Evolutionary conservation across 108 stramenopile species (phyloP).

Genomic region (Fragilaria radians): DNA sequence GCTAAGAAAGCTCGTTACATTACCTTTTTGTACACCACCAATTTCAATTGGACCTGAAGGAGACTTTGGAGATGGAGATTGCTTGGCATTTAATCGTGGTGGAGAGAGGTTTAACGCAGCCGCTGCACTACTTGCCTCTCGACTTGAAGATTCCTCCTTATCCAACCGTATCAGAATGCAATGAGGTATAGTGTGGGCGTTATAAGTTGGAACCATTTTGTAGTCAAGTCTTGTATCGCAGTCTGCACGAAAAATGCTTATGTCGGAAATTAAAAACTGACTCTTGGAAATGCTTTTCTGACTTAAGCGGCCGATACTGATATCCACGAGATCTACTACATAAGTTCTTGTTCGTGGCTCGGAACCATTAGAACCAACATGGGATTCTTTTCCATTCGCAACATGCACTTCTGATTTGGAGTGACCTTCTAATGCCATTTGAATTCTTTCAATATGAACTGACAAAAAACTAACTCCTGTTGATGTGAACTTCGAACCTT

Average conservation of each 20-base stretch:
- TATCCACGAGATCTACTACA: conserved; percentile 35
- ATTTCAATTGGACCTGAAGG: background rate
- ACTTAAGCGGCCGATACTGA: background rate
- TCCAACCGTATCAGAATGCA: background rate
- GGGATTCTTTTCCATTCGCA: background rate
- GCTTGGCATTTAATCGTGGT: background rate
- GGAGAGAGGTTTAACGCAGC: background rate
- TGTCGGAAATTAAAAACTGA: background rate
- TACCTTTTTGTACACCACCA: conserved; percentile 2
- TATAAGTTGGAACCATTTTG: background rate
- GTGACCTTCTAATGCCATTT: conserved; percentile 68
- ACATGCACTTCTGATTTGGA: conserved; percentile 37
- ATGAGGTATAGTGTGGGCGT: too few relatives aligned
- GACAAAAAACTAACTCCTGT: conserved; percentile 2
- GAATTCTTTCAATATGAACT: conserved; percentile 46
- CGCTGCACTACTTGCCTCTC: background rate
- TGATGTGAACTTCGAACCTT: background rate
- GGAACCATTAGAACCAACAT: background rate
- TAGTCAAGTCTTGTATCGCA: background rate
- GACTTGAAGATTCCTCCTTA: background rate
- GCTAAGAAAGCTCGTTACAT: conserved; percentile 8
- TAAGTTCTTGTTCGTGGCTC: conserved; percentile 32
- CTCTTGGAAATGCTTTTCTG: background rate
- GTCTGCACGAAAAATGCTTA: background rate
- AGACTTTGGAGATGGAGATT: background rate